Evolutionary conservation across 2,329 filamentous ascomycete genomes (phyloP).

Genomic region (Neurospora sp.): DNA sequence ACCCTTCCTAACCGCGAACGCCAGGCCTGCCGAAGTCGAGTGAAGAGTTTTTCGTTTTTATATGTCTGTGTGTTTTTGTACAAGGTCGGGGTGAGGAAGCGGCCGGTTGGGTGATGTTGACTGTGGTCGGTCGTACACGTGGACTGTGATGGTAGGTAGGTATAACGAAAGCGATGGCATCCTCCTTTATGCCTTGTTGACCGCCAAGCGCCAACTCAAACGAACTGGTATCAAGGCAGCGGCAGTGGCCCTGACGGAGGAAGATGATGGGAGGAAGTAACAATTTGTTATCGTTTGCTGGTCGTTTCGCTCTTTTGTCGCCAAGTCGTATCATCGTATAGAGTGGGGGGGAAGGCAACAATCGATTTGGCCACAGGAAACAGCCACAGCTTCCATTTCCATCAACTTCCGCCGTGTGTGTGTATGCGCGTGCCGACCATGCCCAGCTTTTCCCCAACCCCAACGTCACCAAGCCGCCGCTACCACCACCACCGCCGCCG

Average conservation of each 20-base stretch:
- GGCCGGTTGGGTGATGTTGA: not conserved
- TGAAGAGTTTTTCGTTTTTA: conserved; percentile 16
- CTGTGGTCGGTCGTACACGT: no score
- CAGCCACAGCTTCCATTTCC: not conserved
- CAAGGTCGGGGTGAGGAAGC: not conserved
- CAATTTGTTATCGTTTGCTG: not conserved
- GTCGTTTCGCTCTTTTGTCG: not conserved
- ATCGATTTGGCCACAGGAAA: not conserved
- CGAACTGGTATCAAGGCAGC: not conserved
- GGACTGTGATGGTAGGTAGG: no score
- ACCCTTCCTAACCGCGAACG: conserved; percentile 12
- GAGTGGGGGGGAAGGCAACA: not conserved
- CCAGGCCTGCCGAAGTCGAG: conserved; percentile 19
- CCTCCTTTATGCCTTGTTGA: not conserved
- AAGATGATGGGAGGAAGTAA: not conserved
- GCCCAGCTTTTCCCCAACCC: not conserved
- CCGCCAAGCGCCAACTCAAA: not conserved
- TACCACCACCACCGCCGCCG: no score
- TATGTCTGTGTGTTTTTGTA: not conserved
- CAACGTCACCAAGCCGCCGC: not conserved
- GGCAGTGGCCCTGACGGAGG: not conserved
- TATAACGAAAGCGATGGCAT: not conserved
- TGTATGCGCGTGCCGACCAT: not conserved
- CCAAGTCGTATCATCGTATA: not conserved
- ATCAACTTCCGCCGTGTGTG: not conserved